phyloP scores from a whole-genome alignment of 2,329 filamentous ascomycete genomes.

The Fusarium poae region DNA sequence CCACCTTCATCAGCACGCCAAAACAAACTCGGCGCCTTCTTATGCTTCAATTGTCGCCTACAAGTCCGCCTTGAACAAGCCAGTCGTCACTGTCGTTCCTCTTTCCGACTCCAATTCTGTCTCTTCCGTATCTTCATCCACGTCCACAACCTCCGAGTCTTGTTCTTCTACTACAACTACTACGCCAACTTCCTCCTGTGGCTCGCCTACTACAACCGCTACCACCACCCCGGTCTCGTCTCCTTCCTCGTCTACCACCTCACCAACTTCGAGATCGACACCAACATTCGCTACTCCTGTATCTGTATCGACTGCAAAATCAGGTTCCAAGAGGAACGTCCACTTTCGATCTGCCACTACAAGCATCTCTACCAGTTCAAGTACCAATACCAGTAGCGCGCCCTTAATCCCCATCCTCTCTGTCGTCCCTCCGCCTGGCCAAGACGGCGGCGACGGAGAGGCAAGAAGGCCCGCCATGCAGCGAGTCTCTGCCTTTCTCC shows the following conservation, averaged over 20 bases:
- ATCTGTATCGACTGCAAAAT: constrained; percentile 28
- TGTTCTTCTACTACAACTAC: constrained; percentile 39
- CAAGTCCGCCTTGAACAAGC: constrained; percentile 44
- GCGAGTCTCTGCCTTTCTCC: constrained; percentile 60
- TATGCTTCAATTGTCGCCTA: constrained; percentile 40
- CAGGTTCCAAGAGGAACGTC: constrained; percentile 34
- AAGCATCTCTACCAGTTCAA: constrained; percentile 31
- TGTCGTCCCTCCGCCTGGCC: constrained; percentile 51
- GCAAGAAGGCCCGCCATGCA: constrained; percentile 56
- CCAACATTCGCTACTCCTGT: constrained; percentile 36
- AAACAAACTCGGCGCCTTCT: constrained; percentile 36
- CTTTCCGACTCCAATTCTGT: constrained; percentile 42
- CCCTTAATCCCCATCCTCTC: constrained; percentile 47
- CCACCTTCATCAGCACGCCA: constrained; percentile 37
- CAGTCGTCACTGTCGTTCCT: constrained; percentile 38
- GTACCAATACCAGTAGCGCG: constrained; percentile 53
- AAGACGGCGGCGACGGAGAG: constrained; percentile 54
- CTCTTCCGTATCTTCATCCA: constrained; percentile 36
- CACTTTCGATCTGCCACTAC: constrained; percentile 32
- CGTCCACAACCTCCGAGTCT: constrained; percentile 40
- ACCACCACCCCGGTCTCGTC: constrained; percentile 39
- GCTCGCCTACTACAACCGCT: constrained; percentile 36
- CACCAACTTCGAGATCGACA: constrained; percentile 41
- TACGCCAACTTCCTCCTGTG: constrained; percentile 36
- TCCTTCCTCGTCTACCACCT: constrained; percentile 39